Conservation (phyloP, 805 yeast genomes). For the Candida boidinii region DNA sequence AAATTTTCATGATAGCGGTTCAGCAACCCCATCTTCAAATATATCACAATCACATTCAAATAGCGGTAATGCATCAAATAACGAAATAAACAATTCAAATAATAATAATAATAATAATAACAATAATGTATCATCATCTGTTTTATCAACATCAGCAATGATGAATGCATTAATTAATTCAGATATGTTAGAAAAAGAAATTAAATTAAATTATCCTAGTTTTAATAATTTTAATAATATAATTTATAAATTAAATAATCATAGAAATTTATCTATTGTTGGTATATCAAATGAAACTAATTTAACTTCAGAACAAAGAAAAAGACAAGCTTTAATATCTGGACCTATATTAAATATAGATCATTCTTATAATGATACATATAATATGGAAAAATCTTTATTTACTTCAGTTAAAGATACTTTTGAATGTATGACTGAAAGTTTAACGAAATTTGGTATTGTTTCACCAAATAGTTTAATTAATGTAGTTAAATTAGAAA, state of each 20-base stretch:
- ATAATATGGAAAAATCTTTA: slow-evolving; percentile 40
- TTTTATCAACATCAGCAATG: not conserved
- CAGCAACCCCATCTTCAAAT: too few relatives aligned
- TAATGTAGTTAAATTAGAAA: slow-evolving; percentile 69
- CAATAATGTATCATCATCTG: not conserved
- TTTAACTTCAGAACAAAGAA: slow-evolving; percentile 61
- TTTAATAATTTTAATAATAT: slow-evolving; percentile 25
- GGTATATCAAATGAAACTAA: slow-evolving; percentile 30
- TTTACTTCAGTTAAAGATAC: slow-evolving; percentile 73
- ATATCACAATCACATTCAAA: too few relatives aligned
- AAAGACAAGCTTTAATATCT: slow-evolving; percentile 62
- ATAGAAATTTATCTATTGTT: slow-evolving; percentile 37
- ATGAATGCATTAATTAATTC: slow-evolving; percentile 10
- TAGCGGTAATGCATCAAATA: too few relatives aligned
- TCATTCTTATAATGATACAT: slow-evolving; percentile 44
- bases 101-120: slow-evolving; percentile 6
- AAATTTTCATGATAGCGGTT: too few relatives aligned
- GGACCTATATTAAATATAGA: slow-evolving; percentile 87
- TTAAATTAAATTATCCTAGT: slow-evolving; percentile 20
- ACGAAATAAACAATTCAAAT: too few relatives aligned
- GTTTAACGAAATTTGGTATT: slow-evolving; percentile 62
- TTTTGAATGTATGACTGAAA: slow-evolving; percentile 76
- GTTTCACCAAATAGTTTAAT: slow-evolving; percentile 75
- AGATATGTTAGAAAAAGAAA: slow-evolving; percentile 11
- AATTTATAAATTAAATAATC: slow-evolving; percentile 31